A percentile compares a stretch with the other conserved stretches of the same genome.
Evolutionary conservation across 2,329 filamentous ascomycete species (phyloP).

Genomic region (Apiospora aurea): DNA sequence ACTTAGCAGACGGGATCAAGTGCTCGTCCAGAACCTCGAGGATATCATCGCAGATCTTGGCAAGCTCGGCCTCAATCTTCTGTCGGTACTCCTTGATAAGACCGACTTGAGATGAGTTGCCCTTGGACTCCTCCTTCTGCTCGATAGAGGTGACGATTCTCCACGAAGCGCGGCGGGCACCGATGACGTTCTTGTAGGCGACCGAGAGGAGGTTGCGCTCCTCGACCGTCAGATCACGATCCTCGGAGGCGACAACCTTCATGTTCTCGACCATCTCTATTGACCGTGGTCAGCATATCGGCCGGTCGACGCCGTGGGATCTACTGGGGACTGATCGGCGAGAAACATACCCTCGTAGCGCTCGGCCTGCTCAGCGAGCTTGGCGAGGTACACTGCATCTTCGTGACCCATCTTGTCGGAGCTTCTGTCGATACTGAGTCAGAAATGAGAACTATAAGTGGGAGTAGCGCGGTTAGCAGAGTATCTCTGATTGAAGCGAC

Average conservation of each 20-base stretch:
- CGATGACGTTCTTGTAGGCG: constrained; percentile 99
- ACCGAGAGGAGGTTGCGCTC: constrained; percentile 97
- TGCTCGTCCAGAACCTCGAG: constrained; percentile 93
- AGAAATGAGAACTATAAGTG: constrained; percentile 18
- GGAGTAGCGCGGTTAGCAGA: constrained; percentile 12
- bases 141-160: constrained; percentile 98
- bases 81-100: constrained; percentile 98
- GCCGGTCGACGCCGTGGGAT: background rate
- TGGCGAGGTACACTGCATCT: constrained; percentile 99
- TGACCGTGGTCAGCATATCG: constrained; percentile 7
- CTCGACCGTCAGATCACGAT: constrained; percentile 85
- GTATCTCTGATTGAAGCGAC: constrained; percentile 16
- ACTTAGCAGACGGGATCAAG: constrained; percentile 92
- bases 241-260: constrained; percentile 94
- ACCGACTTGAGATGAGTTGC: constrained; percentile 87
- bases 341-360: constrained; percentile 90
- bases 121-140: constrained; percentile 99
- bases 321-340: background rate
- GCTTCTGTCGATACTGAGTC: constrained; percentile 32
- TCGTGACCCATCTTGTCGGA: constrained; percentile 92
- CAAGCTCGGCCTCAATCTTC: constrained; percentile 97
- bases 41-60: constrained; percentile 97
- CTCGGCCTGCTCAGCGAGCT: constrained; percentile 99
- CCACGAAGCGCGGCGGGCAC: constrained; percentile 95
- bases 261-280: constrained; percentile 99